Evolutionary conservation across 1,139 yeast genomes (phyloP), one percentile per base, ranked within the genome.

Genomic region (Hemisphaericaspora subhashii): DNA sequence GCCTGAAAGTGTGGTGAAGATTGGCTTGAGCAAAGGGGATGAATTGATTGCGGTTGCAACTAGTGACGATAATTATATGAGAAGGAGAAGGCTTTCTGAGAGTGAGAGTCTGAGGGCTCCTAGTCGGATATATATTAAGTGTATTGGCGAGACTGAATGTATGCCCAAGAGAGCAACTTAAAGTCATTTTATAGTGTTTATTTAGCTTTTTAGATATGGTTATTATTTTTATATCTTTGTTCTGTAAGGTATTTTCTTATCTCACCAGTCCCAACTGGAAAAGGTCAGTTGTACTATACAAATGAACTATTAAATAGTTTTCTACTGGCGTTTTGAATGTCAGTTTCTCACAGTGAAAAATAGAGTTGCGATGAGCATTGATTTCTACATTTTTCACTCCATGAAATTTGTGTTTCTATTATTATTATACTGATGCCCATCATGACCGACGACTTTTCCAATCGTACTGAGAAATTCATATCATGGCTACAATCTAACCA

Each of bases 61-160:
- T 4, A 76, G 85, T 42, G 87, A 82, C 51, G 88, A 82, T 51
- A 64, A 74, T 5, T 80, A 64, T 49, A 68, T 66, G 38, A 62
- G 65, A 41, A 39, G 45, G 36, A 37, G 45, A 36, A 35, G 51
- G 26, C 40, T 48, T 15, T 40, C 46, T 13, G 48, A 46, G 29
- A 42, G 43, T 39, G 47, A 45, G 33, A 34, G 31, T 22, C 38
- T 44, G 4, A 37, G 37, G 34, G 36, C 36, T 18, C 47, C 52
- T 7, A 44, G 51, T 27, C 31, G 40, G 18, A 22, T 50, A 10
- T 50, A 43, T 17, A 31, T 50, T 1, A 46, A 37, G 17, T 35
- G 34, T 4, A 18, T 45, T 4, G 18, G 33, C 2, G 30, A 29
- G 5, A 17, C 29, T 14, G 48, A 45, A 26, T 40, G 43, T 17